Evolutionary conservation across 495 filamentous ascomycete species (phyloP).

Genomic region (Filosporella fistucella): DNA sequence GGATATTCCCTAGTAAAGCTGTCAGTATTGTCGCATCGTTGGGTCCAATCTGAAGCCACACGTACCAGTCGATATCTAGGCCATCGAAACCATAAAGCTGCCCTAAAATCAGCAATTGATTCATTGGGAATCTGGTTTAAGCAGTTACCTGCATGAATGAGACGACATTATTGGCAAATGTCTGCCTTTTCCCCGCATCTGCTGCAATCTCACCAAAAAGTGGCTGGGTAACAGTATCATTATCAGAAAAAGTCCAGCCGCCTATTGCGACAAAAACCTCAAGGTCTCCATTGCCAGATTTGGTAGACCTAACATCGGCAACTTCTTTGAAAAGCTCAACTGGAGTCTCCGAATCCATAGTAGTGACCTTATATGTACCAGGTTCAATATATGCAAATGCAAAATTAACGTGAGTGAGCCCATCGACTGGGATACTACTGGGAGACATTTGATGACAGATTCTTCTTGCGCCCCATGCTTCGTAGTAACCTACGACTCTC

Average conservation of each 20-base stretch:
- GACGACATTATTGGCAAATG: not conserved
- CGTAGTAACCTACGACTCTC: slow-evolving; percentile 2
- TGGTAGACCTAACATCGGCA: not conserved
- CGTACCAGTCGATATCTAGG: not conserved
- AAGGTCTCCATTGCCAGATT: slow-evolving; percentile 11
- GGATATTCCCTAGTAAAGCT: slow-evolving; percentile 47
- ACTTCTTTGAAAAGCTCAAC: not conserved
- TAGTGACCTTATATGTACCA: not conserved
- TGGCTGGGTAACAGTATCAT: slow-evolving; percentile 22
- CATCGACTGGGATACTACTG: not conserved
- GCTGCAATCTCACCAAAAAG: slow-evolving; percentile 21
- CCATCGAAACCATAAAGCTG: slow-evolving; percentile 43
- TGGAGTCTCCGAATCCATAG: too few species aligned
- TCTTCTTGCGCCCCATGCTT: not conserved
- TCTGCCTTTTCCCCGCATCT: slow-evolving; percentile 12
- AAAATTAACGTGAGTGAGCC: slow-evolving; percentile 19
- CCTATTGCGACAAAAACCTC: slow-evolving; percentile 34
- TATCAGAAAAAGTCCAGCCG: slow-evolving; percentile 41
- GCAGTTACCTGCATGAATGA: slow-evolving; percentile 23
- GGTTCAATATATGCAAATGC: slow-evolving; percentile 15
- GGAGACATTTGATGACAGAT: not conserved
- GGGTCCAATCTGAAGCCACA: not conserved
- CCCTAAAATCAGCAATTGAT: slow-evolving; percentile 31
- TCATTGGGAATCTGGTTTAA: not conserved
- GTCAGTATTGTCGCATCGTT: not conserved